phyloP scores from a whole-genome alignment of 2,329 filamentous ascomycete species.

The Dothiorella sarmentorum region DNA sequence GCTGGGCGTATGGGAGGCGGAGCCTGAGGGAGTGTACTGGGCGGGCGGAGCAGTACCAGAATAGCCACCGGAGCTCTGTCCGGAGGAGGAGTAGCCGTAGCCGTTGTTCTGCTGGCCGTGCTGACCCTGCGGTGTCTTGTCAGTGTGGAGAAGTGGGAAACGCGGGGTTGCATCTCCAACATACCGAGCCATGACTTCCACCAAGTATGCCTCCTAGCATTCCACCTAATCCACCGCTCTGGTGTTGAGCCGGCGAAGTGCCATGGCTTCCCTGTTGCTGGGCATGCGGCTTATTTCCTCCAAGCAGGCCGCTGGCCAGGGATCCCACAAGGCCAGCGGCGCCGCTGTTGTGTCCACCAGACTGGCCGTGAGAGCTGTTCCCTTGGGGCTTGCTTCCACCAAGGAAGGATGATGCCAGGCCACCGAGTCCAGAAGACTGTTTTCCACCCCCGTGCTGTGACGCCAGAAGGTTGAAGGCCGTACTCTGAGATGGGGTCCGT shows the following conservation, averaged over 20 bases:
- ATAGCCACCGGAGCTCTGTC: constrained; percentile 52
- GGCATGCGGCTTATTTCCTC: constrained; percentile 32
- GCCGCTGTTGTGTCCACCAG: constrained; percentile 16
- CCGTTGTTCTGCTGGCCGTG: constrained; percentile 40
- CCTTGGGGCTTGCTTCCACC: constrained; percentile 13
- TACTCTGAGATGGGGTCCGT: constrained; percentile 8
- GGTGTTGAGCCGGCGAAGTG: constrained; percentile 19
- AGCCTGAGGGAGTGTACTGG: constrained; percentile 43
- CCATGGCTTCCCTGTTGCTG: constrained; percentile 36
- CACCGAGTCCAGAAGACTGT: constrained; percentile 17
- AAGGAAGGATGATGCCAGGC: constrained; percentile 19
- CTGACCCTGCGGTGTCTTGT: constrained; percentile 1
- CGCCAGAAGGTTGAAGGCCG: constrained; percentile 16
- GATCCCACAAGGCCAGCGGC: constrained; percentile 47
- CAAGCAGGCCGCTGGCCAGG: constrained; percentile 50
- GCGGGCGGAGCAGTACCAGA: constrained; percentile 61
- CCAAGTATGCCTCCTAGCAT: constrained; percentile 35
- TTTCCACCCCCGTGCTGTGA: constrained; percentile 13
- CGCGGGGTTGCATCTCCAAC: constrained; percentile 12
- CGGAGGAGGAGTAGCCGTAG: constrained; percentile 61
- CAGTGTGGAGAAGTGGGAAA: neutral
- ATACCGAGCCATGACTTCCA: constrained; percentile 32
- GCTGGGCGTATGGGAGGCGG: constrained; percentile 14
- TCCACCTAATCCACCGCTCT: constrained; percentile 27
- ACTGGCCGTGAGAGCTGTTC: constrained; percentile 12